These are phyloP conservation scores for Amanita polypyramis DNA, from an alignment of 768 basidiomycete genomes.

Conservation along the genomic window DNA sequence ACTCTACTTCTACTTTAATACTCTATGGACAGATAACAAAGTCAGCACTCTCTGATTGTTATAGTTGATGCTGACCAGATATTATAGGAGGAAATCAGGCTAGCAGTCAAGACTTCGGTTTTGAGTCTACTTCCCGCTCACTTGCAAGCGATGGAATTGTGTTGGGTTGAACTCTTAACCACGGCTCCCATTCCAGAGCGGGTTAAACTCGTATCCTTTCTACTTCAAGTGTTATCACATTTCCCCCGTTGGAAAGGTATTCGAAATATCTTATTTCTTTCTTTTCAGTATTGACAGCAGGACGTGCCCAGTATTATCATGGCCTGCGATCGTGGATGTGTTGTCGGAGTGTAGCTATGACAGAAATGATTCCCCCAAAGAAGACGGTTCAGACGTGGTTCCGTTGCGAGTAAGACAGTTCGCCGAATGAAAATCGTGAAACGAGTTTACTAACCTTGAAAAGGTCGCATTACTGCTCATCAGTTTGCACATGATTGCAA, in stretches of 20 bases:
- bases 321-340: slow-evolving; percentile 50
- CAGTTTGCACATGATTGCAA: slow-evolving; percentile 55
- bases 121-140: slow-evolving; percentile 57
- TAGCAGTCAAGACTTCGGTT: slow-evolving; percentile 45
- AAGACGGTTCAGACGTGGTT: slow-evolving; percentile 39
- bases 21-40: slow-evolving; percentile 54
- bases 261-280: neutral
- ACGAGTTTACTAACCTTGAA: neutral
- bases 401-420: slow-evolving; percentile 30
- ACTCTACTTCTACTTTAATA: slow-evolving; percentile 49
- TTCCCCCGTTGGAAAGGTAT: slow-evolving; percentile 60
- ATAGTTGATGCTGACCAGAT: neutral
- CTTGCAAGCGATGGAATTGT: slow-evolving; percentile 50
- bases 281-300: neutral
- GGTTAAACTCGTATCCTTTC: slow-evolving; percentile 46
- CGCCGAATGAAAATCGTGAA: neutral
- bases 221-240: slow-evolving; percentile 58
- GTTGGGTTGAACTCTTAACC: slow-evolving; percentile 54
- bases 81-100: slow-evolving; percentile 56
- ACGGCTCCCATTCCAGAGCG: slow-evolving; percentile 49
- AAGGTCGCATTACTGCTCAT: slow-evolving; percentile 50
- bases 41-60: slow-evolving; percentile 22
- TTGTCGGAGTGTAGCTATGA: slow-evolving; percentile 46
- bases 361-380: slow-evolving; percentile 21
- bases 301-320: slow-evolving; percentile 44